Conservation (phyloP, 495 filamentous ascomycete species). For the Penicillium goetzii region DNA sequence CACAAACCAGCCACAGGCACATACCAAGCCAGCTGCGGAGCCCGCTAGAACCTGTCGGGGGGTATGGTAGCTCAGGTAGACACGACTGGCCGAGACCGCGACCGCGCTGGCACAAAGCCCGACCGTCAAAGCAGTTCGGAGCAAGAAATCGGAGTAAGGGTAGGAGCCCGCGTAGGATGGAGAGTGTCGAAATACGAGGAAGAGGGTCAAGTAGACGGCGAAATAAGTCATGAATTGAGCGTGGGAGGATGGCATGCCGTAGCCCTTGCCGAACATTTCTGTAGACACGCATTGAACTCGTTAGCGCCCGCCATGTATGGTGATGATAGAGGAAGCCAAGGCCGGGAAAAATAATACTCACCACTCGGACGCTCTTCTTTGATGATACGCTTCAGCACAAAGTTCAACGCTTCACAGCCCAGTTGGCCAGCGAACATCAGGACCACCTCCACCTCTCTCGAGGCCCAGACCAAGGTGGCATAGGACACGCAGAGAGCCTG, state of each 20-base stretch:
- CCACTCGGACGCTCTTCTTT: constrained; percentile 86
- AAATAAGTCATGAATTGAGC: constrained; percentile 94
- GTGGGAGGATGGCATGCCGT: constrained; percentile 98
- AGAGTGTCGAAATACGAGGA: constrained; percentile 76
- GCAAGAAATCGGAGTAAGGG: constrained; percentile 56
- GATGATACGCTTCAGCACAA: constrained; percentile 83
- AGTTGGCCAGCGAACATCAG: constrained; percentile 93
- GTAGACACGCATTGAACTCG: neutral
- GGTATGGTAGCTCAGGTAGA: constrained; percentile 96
- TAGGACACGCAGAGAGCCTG: constrained; percentile 90
- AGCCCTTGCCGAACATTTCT: constrained; percentile 89
- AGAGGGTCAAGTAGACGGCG: constrained; percentile 77
- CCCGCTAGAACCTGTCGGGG: constrained; percentile 83
- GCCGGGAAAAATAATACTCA: constrained; percentile 36
- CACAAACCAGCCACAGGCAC: constrained; percentile 78
- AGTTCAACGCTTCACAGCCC: constrained; percentile 92
- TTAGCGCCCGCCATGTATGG: neutral
- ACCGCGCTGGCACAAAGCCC: constrained; percentile 62
- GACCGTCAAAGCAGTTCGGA: constrained; percentile 60
- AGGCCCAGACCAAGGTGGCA: constrained; percentile 83
- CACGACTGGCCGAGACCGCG: constrained; percentile 74
- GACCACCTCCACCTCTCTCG: constrained; percentile 85
- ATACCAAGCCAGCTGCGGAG: constrained; percentile 67
- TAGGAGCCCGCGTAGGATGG: constrained; percentile 53
- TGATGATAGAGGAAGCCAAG: neutral